Conservation (phyloP, 305 asterid genomes). For the Fraxinus dipetala region DNA sequence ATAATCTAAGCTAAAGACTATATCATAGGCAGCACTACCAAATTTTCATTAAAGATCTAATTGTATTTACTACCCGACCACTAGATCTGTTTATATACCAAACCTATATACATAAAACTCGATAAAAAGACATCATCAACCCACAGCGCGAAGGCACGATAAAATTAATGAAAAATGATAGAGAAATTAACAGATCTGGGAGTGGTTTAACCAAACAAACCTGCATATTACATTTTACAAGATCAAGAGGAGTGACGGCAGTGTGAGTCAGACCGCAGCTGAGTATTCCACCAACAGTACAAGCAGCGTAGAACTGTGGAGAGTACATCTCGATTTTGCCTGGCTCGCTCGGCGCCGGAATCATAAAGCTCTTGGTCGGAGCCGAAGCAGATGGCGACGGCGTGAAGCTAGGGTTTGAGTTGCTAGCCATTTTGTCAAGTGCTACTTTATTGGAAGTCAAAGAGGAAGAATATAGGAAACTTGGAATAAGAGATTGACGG, state of each 20-base stretch:
- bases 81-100: conserved; percentile 18
- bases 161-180: not conserved
- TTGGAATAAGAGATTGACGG: conserved; percentile 74
- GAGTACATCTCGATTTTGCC: conserved; percentile 84
- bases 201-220: conserved; percentile 22
- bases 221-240: conserved; percentile 98
- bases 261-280: conserved; percentile 95
- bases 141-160: not conserved
- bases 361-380: conserved; percentile 38
- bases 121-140: conserved; percentile 1
- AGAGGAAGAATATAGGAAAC: conserved; percentile 57
- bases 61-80: not conserved
- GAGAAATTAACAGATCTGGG: conserved; percentile 33
- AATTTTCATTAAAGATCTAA: not conserved
- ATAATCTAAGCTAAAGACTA: not conserved
- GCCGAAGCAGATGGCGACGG: conserved; percentile 13
- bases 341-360: conserved; percentile 73
- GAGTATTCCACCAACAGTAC: conserved; percentile 82
- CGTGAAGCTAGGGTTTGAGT: conserved; percentile 24
- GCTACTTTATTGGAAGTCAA: conserved; percentile 41
- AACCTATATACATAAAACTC: not conserved
- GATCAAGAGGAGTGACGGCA: conserved; percentile 96
- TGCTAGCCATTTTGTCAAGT: conserved; percentile 25
- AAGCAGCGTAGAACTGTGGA: conserved; percentile 75
- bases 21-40: not conserved